Conservation (phyloP, 2,329 filamentous ascomycete genomes). For the Magnaporthiopsis incrustans region DNA sequence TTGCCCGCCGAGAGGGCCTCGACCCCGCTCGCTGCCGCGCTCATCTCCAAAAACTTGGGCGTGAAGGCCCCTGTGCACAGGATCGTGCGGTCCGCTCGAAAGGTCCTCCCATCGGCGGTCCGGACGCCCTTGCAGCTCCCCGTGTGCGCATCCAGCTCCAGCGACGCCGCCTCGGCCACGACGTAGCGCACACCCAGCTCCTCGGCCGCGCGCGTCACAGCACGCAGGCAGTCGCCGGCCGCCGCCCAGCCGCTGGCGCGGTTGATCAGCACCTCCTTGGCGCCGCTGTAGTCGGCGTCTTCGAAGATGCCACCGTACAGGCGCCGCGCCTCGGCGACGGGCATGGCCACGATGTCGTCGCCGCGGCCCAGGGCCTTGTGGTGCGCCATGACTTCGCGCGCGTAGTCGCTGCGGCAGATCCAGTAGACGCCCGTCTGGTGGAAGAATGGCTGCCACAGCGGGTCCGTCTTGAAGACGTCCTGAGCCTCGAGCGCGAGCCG, state of each 20-base stretch:
- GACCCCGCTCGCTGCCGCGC: constrained; percentile 31
- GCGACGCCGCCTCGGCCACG: constrained; percentile 37
- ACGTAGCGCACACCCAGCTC: constrained; percentile 52
- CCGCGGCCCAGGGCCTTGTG: constrained; percentile 36
- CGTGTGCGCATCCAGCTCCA: constrained; percentile 34
- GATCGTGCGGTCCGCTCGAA: constrained; percentile 42
- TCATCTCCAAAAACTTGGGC: constrained; percentile 43
- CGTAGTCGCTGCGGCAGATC: constrained; percentile 43
- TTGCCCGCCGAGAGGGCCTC: constrained; percentile 42
- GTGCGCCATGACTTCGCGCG: constrained; percentile 43
- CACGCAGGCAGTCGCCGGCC: constrained; percentile 49
- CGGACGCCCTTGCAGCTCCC: constrained; percentile 41
- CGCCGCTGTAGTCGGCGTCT: constrained; percentile 50
- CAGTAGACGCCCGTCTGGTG: constrained; percentile 53
- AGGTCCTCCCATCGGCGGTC: constrained; percentile 32
- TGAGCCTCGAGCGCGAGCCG: constrained; percentile 58
- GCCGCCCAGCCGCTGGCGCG: constrained; percentile 55
- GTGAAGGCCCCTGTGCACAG: constrained; percentile 52
- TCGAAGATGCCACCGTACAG: constrained; percentile 51
- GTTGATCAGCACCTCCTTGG: constrained; percentile 53
- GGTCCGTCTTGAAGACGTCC: constrained; percentile 49
- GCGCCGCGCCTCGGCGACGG: constrained; percentile 36
- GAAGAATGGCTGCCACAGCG: constrained; percentile 48
- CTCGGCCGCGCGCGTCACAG: constrained; percentile 43
- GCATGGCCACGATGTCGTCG: constrained; percentile 32